Percentiles rank a stretch among this genome's conserved stretches.
These are phyloP conservation scores for Saccharomyces uvarum DNA, from an alignment of 1,139 yeast genomes.

Conservation along the genomic window DNA sequence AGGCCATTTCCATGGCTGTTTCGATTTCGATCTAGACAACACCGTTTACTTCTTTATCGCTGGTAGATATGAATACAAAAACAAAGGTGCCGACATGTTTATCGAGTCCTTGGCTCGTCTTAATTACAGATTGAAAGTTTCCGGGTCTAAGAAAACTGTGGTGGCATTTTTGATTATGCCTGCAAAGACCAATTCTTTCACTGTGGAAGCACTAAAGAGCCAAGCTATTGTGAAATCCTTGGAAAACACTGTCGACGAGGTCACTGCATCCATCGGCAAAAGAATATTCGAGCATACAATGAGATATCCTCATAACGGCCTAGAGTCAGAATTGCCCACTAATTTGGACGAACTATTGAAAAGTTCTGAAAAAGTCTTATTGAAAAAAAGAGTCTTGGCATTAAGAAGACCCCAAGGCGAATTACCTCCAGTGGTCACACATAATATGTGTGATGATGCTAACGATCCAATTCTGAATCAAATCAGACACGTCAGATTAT, in stretches of 20 bases:
- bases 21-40: conserved; percentile 86
- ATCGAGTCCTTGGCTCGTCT: conserved; percentile 89
- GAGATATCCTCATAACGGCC: conserved; percentile 56
- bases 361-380: conserved; percentile 79
- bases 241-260: conserved; percentile 82
- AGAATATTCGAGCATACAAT: conserved; percentile 89
- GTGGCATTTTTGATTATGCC: conserved; percentile 99
- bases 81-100: conserved; percentile 95
- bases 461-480: conserved; percentile 88
- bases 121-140: conserved; percentile 74
- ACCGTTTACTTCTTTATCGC: conserved; percentile 91
- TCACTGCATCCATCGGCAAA: conserved; percentile 80
- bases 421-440: conserved; percentile 95
- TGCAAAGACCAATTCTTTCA: conserved; percentile 85
- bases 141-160: conserved; percentile 81
- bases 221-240: conserved; percentile 92
- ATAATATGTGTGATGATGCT: conserved; percentile 89
- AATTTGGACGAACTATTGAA: conserved; percentile 71
- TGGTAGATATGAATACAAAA: conserved; percentile 91
- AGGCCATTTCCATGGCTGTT: conserved; percentile 94
- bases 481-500: conserved; percentile 83
- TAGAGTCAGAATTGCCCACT: conserved; percentile 45
- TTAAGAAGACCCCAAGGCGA: conserved; percentile 71
- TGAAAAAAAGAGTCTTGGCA: conserved; percentile 90
- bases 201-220: conserved; percentile 91